These are phyloP conservation scores for Tricholoma hemisulphureum DNA, from an alignment of 768 basidiomycete species.

Conservation along the genomic window DNA sequence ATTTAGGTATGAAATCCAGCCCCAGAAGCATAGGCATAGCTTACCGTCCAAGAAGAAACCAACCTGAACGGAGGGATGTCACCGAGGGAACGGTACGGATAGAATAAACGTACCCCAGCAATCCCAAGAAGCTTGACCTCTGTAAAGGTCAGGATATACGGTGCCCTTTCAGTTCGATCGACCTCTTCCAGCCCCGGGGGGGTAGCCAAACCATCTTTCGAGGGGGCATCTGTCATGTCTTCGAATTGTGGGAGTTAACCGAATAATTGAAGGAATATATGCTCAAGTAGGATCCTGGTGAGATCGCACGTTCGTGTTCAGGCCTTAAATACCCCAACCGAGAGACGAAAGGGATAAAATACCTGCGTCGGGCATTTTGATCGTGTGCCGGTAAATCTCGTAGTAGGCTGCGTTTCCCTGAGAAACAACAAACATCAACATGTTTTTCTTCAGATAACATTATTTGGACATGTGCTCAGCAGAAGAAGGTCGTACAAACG, in stretches of 20 bases:
- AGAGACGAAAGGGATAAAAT: too few relatives aligned
- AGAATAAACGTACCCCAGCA: conserved; percentile 46
- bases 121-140: conserved; percentile 64
- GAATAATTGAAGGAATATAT: not conserved
- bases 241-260: not conserved
- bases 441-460: not conserved
- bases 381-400: conserved; percentile 19
- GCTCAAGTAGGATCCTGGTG: not conserved
- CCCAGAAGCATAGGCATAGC: conserved; percentile 11
- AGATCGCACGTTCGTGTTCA: not conserved
- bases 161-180: conserved; percentile 25
- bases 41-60: conserved; percentile 72
- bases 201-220: conserved; percentile 2
- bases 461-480: not conserved
- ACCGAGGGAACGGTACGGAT: not conserved
- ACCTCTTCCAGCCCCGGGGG: conserved; percentile 22
- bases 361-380: conserved; percentile 10
- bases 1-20: conserved; percentile 1
- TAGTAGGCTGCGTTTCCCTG: too few relatives aligned
- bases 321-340: not conserved
- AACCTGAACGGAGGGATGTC: conserved; percentile 37
- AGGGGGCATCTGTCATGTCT: conserved; percentile 6
- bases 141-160: conserved; percentile 32
- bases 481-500: not conserved
- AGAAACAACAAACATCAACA: not conserved